phyloP scores from a whole-genome alignment of 768 basidiomycete species.

The Serendipita sp. region DNA sequence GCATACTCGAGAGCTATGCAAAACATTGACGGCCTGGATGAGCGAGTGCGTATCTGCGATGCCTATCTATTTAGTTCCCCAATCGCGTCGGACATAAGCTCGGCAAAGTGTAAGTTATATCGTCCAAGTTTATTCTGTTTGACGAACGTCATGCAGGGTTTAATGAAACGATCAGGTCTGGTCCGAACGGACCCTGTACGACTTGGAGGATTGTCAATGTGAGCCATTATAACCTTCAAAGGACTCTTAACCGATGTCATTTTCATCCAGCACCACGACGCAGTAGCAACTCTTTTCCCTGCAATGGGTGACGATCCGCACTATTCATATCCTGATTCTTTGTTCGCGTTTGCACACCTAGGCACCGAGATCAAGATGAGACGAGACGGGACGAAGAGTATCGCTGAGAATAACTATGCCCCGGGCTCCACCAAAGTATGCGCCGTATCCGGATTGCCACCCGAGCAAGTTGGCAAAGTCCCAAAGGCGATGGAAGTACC shows the following conservation, averaged over 20 bases:
- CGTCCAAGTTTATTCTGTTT: background rate
- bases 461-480: background rate
- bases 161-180: constrained; percentile 7
- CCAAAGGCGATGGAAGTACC: background rate
- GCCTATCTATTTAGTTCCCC: constrained; percentile 14
- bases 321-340: background rate
- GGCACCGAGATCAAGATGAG: constrained; percentile 9
- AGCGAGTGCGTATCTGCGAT: constrained; percentile 10
- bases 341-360: background rate
- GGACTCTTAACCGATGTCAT: background rate
- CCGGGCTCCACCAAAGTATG: background rate
- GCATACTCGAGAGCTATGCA: constrained; percentile 11
- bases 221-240: background rate
- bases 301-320: constrained; percentile 12
- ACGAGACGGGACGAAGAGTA: background rate
- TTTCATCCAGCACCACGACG: constrained; percentile 9
- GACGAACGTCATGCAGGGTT: constrained; percentile 7
- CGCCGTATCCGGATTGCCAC: background rate
- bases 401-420: background rate
- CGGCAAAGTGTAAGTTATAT: background rate
- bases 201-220: constrained; percentile 13
- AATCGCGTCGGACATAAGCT: constrained; percentile 6
- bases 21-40: constrained; percentile 4
- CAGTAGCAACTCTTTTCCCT: constrained; percentile 14
- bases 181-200: constrained; percentile 6